These are phyloP conservation scores for Sergeia podlipaevii DNA, from an alignment of 208 protist genomes.

Conservation along the genomic window DNA sequence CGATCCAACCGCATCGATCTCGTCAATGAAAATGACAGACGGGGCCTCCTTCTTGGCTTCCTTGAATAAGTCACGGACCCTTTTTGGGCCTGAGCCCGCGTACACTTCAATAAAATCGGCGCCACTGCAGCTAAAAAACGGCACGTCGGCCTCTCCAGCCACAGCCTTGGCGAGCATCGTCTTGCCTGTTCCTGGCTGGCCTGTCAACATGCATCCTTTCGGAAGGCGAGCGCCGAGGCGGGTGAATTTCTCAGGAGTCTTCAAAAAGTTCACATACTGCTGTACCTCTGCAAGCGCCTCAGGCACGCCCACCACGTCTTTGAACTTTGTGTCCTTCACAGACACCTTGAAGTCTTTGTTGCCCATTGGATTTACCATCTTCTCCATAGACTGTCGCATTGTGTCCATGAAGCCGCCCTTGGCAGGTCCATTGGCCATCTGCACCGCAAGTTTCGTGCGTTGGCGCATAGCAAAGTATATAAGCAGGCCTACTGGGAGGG, in stretches of 20 bases:
- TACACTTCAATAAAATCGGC: conserved; percentile 98
- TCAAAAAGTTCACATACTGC: conserved; percentile 96
- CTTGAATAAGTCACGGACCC: conserved; percentile 94
- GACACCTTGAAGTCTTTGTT: conserved; percentile 68
- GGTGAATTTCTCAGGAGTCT: conserved; percentile 90
- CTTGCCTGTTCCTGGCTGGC: conserved; percentile 97
- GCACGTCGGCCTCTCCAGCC: conserved; percentile 90
- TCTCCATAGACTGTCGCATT: conserved; percentile 60
- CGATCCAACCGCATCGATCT: conserved; percentile 96
- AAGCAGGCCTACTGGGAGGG: conserved; percentile 60
- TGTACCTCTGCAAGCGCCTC: conserved; percentile 95
- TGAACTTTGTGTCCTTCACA: conserved; percentile 77
- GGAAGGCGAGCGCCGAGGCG: conserved; percentile 94
- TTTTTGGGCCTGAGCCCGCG: conserved; percentile 94
- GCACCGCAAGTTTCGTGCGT: conserved; percentile 18
- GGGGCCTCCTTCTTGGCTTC: conserved; percentile 89
- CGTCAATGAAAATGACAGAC: conserved; percentile 98
- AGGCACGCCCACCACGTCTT: conserved; percentile 87
- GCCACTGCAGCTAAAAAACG: conserved; percentile 95
- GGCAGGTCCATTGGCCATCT: conserved; percentile 15
- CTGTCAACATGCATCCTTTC: conserved; percentile 95
- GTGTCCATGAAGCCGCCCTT: conserved; percentile 32
- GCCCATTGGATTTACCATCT: conserved; percentile 67
- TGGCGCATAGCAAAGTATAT: conserved; percentile 50
- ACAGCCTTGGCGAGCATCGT: conserved; percentile 91